phyloP scores from a whole-genome alignment of 2,329 filamentous ascomycete species.

The Cladosporium velox region DNA sequence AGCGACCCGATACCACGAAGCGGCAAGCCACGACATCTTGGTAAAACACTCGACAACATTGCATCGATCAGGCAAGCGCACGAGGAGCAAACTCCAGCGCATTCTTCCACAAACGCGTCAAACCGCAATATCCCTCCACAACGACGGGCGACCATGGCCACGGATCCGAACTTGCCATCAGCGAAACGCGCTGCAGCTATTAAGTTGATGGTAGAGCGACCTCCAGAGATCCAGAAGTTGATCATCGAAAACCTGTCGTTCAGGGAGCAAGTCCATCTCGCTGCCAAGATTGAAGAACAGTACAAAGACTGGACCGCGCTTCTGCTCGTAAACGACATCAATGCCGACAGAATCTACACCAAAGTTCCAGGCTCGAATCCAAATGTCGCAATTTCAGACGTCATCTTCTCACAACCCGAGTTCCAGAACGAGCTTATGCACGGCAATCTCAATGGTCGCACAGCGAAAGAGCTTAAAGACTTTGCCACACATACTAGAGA shows the following conservation, averaged over 20 bases:
- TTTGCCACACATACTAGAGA: neutral
- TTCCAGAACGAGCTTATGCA: neutral
- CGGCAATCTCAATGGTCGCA: neutral
- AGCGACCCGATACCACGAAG: neutral
- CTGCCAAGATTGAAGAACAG: neutral
- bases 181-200: neutral
- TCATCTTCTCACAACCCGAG: neutral
- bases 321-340: neutral
- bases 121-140: neutral
- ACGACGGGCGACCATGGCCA: neutral
- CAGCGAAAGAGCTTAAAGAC: neutral
- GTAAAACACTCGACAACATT: neutral
- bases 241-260: neutral
- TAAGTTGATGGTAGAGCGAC: neutral
- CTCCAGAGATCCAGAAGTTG: neutral
- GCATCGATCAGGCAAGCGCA: neutral
- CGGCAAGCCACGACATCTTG: neutral
- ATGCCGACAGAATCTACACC: neutral
- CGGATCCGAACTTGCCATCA: neutral
- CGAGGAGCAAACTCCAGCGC: neutral
- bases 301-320: neutral
- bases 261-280: neutral
- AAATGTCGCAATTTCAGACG: neutral
- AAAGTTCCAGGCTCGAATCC: neutral
- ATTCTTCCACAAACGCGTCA: neutral